phyloP scores from a whole-genome alignment of 75 land plant genomes.

The Gnetum montanum region DNA sequence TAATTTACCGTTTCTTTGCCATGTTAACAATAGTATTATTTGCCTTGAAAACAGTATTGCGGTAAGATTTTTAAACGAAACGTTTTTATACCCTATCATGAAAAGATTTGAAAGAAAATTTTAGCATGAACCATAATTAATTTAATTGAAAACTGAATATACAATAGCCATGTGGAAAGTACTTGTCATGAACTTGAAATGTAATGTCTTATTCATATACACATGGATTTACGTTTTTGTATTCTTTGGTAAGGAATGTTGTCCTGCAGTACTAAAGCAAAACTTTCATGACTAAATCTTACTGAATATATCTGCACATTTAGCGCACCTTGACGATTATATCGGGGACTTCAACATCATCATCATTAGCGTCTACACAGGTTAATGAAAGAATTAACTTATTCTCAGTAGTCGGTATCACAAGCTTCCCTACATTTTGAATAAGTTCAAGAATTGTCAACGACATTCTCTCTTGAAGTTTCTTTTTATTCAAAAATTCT shows the following conservation, averaged over 20 bases:
- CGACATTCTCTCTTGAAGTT: conserved; percentile 39
- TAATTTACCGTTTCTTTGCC: no score
- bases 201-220: no score
- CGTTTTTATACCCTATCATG: neutral
- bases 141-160: neutral
- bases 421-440: conserved; percentile 33
- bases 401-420: conserved; percentile 25
- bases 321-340: conserved; percentile 30
- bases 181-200: no score
- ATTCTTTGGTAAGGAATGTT: no score
- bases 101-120: neutral
- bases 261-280: neutral
- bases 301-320: neutral
- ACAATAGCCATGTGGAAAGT: no score
- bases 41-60: no score
- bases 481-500: conserved; percentile 36
- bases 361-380: conserved; percentile 33
- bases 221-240: conserved; percentile 1
- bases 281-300: neutral
- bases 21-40: no score
- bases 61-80: no score
- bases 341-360: conserved; percentile 49
- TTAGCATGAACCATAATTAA: neutral
- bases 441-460: conserved; percentile 36
- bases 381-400: conserved; percentile 30